Percentiles rank a stretch among this genome's conserved stretches.
These are phyloP conservation scores for Leccinum longicurvipes DNA, from an alignment of 768 basidiomycete genomes.

Conservation along the genomic window DNA sequence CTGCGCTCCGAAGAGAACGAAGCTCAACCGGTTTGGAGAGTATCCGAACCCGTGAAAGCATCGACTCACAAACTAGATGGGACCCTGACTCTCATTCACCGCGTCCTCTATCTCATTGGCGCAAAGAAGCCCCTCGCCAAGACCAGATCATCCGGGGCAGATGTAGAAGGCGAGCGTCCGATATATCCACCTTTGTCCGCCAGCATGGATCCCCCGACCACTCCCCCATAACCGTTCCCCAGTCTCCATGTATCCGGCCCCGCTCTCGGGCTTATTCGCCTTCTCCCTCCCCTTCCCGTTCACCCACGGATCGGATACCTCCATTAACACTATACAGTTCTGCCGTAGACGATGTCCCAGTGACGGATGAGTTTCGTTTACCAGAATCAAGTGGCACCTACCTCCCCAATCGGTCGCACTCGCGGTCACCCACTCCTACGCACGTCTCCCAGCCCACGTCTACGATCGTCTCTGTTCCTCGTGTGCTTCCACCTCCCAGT, in stretches of 20 bases:
- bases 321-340: slow-evolving; percentile 28
- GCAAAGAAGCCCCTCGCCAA: slow-evolving; percentile 46
- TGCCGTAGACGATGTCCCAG: neutral
- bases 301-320: slow-evolving; percentile 37
- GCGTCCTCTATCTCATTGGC: slow-evolving; percentile 49
- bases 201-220: slow-evolving; percentile 28
- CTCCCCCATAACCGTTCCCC: slow-evolving; percentile 27
- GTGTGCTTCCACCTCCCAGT: slow-evolving; percentile 12
- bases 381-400: neutral
- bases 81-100: slow-evolving; percentile 23
- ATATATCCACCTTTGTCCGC: slow-evolving; percentile 36
- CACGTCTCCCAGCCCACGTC: slow-evolving; percentile 29
- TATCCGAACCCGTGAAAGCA: slow-evolving; percentile 49
- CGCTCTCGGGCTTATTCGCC: slow-evolving; percentile 49
- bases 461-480: slow-evolving; percentile 12
- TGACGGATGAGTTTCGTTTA: neutral
- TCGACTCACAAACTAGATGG: slow-evolving; percentile 20
- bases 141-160: slow-evolving; percentile 53
- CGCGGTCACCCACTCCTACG: slow-evolving; percentile 40
- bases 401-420: slow-evolving; percentile 18
- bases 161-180: slow-evolving; percentile 52
- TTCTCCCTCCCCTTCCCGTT: slow-evolving; percentile 48
- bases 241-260: slow-evolving; percentile 41
- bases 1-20: slow-evolving; percentile 64
- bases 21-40: slow-evolving; percentile 61